phyloP scores from a whole-genome alignment of 225 moss, liverwort and hornwort genomes.

The Thuidium tamariscinum region DNA sequence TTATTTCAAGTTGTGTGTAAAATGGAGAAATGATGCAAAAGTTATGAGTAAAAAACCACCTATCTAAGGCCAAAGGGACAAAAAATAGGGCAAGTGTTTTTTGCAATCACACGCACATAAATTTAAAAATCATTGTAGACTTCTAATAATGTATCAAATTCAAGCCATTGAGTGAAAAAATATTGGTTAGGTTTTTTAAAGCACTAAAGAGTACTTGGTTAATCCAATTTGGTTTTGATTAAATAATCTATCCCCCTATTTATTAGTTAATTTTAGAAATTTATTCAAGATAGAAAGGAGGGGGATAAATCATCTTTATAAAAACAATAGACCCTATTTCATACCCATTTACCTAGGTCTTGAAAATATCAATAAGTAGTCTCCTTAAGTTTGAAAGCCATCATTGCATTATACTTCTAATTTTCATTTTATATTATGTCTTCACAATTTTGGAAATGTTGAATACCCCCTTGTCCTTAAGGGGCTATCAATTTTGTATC shows the following conservation, averaged over 20 bases:
- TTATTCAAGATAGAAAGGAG: not conserved
- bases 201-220: not conserved
- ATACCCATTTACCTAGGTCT: not conserved
- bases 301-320: not conserved
- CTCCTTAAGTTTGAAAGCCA: accelerated
- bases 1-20: too few relatives aligned
- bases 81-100: too few relatives aligned
- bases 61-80: too few relatives aligned
- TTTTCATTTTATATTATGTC: not conserved
- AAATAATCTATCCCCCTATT: accelerated
- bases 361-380: not conserved
- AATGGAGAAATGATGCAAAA: too few relatives aligned
- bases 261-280: not conserved
- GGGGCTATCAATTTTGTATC: accelerated
- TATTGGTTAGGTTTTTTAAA: not conserved
- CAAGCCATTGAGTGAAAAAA: not conserved
- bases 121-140: not conserved
- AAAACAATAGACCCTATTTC: not conserved
- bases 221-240: not conserved
- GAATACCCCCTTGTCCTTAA: accelerated
- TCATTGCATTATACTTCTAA: not conserved
- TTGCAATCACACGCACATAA: too few relatives aligned
- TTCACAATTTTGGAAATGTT: not conserved
- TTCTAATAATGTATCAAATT: not conserved
- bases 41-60: too few relatives aligned